These are phyloP conservation scores for Meripilus lineatus DNA, from an alignment of 1,284 basidiomycete genomes.

Conservation along the genomic window DNA sequence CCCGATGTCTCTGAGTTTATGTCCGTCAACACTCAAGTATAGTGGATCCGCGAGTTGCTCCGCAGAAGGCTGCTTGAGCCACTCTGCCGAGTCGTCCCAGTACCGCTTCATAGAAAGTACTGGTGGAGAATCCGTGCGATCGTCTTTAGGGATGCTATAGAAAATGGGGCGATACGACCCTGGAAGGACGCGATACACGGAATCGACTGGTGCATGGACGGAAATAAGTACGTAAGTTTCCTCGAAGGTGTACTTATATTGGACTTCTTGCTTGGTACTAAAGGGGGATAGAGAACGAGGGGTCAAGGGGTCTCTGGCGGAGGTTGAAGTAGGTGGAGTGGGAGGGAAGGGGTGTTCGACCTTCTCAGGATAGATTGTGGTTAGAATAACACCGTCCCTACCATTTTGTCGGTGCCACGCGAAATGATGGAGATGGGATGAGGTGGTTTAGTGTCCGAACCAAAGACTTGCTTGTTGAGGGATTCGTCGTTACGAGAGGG, in stretches of 20 bases:
- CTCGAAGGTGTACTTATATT: too few species aligned
- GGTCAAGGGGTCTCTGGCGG: too few species aligned
- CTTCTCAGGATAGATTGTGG: background rate
- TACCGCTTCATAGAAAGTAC: conserved; percentile 1
- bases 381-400: background rate
- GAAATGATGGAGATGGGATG: background rate
- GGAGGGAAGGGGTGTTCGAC: too few species aligned
- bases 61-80: background rate
- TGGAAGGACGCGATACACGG: conserved; percentile 33
- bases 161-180: conserved; percentile 47
- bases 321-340: too few species aligned
- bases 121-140: conserved; percentile 9
- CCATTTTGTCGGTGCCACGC: background rate
- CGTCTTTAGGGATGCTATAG: conserved; percentile 29
- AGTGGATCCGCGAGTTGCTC: conserved; percentile 37
- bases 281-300: too few species aligned
- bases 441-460: background rate
- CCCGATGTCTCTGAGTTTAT: conserved; percentile 43
- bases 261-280: too few species aligned
- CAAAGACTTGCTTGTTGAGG: background rate
- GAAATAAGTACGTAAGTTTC: too few species aligned
- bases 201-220: background rate
- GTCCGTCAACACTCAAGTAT: conserved; percentile 37
- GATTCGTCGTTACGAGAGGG: background rate
- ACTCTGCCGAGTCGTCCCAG: background rate